A percentile compares a stretch with the other conserved stretches of the same genome.
Conservation (phyloP, 352 stramenopile genomes). For the Pythium dissotocum region DNA sequence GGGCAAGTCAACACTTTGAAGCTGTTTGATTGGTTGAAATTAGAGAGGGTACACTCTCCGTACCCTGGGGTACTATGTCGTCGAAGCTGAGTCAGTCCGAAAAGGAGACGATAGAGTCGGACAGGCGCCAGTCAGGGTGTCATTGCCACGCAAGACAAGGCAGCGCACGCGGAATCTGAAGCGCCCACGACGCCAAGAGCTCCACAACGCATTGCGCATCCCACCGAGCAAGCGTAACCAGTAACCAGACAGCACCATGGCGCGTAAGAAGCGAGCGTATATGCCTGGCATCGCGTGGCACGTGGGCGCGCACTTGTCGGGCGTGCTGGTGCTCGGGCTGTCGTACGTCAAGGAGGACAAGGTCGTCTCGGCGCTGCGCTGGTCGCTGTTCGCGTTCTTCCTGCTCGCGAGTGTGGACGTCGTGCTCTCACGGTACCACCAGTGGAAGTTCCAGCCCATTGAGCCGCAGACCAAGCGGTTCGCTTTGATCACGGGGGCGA, state of each 20-base stretch:
- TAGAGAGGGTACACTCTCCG: background rate
- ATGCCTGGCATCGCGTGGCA: slow-evolving; percentile 26
- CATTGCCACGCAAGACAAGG: slow-evolving; percentile 12
- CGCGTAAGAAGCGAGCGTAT: slow-evolving; percentile 24
- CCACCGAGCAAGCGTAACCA: no score
- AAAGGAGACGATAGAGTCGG: slow-evolving; percentile 4
- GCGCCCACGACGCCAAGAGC: background rate
- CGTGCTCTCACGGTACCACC: slow-evolving; percentile 61
- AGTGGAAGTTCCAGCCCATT: slow-evolving; percentile 58
- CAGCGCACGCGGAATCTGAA: background rate
- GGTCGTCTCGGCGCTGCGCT: slow-evolving; percentile 42
- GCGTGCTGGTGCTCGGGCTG: slow-evolving; percentile 50
- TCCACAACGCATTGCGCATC: background rate
- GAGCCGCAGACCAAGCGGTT: slow-evolving; percentile 53
- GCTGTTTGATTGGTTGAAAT: slow-evolving; percentile 16
- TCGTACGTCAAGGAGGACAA: slow-evolving; percentile 40
- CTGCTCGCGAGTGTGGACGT: slow-evolving; percentile 55
- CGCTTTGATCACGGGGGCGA: slow-evolving; percentile 75
- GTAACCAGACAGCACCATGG: slow-evolving; percentile 8
- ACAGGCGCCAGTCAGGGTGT: slow-evolving; percentile 1
- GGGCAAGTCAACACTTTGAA: slow-evolving; percentile 8
- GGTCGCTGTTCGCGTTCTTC: slow-evolving; percentile 60
- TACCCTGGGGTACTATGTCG: no score
- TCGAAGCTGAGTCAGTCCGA: background rate
- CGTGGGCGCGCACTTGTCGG: slow-evolving; percentile 36